Evolutionary conservation across 306 rosid species (phyloP), one percentile per base, ranked within the genome.

Genomic region (Coriaria nepalensis): DNA sequence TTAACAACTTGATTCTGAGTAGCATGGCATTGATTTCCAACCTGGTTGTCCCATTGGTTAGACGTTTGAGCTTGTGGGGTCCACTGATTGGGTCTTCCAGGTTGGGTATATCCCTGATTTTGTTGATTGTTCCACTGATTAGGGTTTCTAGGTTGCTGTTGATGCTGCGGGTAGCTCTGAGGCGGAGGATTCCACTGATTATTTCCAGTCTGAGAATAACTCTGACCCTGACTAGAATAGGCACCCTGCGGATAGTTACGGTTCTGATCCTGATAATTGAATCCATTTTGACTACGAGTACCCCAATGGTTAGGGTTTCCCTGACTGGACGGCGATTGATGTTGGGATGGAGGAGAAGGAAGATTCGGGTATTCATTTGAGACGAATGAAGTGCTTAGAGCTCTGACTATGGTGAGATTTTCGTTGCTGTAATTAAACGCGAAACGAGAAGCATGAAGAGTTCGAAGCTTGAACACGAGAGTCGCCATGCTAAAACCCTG

Each of bases 321-420:
- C 12, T 46, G 61, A 33, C 55, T 55, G 49, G 87, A 66, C n/a
- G 79, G 10, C 14, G 57, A 62, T 8, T 55, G 51, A 37, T 54
- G 63, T 45, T 47, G 62, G 29, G 29, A 20, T 45, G 49, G 70
- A 29, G 60, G 58, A 6, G 70, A 49, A 40, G 70, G 64, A 55
- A 59, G 11, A 10, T 61, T 72, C 9, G 64, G 73, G 52, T 49
- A 65, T 2, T 80, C 69, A 5, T 65, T 70, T 56, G 87, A 85
- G 37, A 65, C 8, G 0, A 93, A 68, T 6, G 78, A 73, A 35
- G 86, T 70, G 67, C 67, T 68, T 9, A 79, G 73, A 55, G 78
- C 47, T 73, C 61, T 67, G 48, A 55, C 11, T 5, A 59, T 13
- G 55, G 15, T 13, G 8, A 32, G 58, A 35, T 52, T 44, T 40